Percentiles rank a stretch among this genome's conserved stretches.
Evolutionary conservation across 2,329 filamentous ascomycete genomes (phyloP).

Genomic region (Curvularia hawaiiensis): DNA sequence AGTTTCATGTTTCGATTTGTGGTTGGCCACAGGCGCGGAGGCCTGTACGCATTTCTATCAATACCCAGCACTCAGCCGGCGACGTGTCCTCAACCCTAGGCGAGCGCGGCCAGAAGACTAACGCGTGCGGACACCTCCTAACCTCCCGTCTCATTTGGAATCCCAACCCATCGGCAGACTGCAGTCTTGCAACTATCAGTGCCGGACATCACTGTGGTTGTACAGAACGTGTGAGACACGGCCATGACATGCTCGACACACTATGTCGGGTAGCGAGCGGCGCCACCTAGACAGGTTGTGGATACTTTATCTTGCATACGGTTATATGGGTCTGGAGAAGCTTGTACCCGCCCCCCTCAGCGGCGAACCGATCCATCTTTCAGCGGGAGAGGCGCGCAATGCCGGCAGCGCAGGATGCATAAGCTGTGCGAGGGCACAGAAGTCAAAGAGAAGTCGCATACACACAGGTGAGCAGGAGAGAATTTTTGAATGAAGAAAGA

Average conservation of each 20-base stretch:
- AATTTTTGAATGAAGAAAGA: background rate
- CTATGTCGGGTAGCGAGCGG: conserved; percentile 6
- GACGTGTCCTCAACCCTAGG: background rate
- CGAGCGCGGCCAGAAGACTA: background rate
- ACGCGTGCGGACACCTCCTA: background rate
- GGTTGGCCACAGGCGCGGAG: background rate
- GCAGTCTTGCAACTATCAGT: conserved; percentile 9
- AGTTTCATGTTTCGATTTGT: background rate
- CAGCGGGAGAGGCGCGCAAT: conserved; percentile 23
- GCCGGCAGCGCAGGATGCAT: conserved; percentile 18
- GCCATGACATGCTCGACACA: conserved; percentile 4
- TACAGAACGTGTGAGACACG: conserved; percentile 19
- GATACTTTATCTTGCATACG: conserved; percentile 14
- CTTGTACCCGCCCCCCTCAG: conserved; percentile 23
- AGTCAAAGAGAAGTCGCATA: background rate
- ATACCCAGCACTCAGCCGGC: conserved; percentile 1
- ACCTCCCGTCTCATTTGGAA: background rate
- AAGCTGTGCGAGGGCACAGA: conserved; percentile 7
- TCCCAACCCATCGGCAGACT: conserved; percentile 1
- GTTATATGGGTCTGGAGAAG: conserved; percentile 24
- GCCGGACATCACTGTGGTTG: conserved; percentile 8
- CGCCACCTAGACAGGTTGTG: conserved; percentile 21
- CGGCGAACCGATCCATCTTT: conserved; percentile 17
- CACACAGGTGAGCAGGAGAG: background rate
- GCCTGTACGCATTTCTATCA: conserved; percentile 5